Evolutionary conservation across 2,329 filamentous ascomycete species (phyloP).

Genomic region (Hymenoscyphus salicellus): DNA sequence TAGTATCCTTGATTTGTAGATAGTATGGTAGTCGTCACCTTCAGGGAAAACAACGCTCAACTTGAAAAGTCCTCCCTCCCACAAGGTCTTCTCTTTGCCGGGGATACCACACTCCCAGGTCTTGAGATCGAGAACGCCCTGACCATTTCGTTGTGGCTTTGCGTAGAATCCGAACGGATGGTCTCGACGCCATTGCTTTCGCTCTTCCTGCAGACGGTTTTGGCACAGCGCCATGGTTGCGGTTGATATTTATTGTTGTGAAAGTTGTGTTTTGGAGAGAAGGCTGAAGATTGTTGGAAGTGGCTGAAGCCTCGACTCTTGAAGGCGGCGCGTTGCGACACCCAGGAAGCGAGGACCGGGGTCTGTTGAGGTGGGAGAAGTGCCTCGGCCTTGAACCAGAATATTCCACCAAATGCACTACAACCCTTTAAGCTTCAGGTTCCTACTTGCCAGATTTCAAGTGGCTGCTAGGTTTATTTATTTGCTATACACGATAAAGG

Average conservation of each 20-base stretch:
- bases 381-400: background rate
- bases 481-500: background rate
- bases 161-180: conserved; percentile 98
- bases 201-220: conserved; percentile 83
- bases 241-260: conserved; percentile 3
- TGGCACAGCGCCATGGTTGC: conserved; percentile 76
- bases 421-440: background rate
- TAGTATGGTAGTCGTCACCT: conserved; percentile 53
- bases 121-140: conserved; percentile 87
- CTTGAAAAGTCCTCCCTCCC: conserved; percentile 98
- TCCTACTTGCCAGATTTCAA: background rate
- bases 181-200: conserved; percentile 94
- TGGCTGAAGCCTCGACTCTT: background rate
- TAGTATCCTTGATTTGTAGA: conserved; percentile 21
- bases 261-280: conserved; percentile 16
- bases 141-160: conserved; percentile 73
- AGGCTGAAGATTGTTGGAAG: conserved; percentile 7
- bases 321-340: background rate
- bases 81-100: conserved; percentile 93
- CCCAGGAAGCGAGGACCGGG: background rate
- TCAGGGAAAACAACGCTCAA: conserved; percentile 90
- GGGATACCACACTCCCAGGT: conserved; percentile 96
- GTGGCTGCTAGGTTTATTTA: background rate
- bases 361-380: background rate
- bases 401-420: background rate